Conservation (phyloP, 768 basidiomycete genomes). For the Termitomyces sp. region DNA sequence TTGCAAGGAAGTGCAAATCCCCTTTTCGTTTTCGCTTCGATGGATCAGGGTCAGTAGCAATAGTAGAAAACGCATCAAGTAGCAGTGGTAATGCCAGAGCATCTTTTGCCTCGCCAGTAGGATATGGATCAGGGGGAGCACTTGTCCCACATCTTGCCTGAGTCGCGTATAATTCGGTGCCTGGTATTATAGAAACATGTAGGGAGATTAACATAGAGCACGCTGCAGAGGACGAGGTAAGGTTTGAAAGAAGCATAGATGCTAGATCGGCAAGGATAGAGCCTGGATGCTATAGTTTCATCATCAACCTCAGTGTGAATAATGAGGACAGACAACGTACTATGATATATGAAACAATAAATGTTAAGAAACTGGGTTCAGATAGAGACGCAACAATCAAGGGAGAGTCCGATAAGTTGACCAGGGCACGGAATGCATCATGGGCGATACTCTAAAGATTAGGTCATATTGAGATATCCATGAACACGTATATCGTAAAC, state of each 20-base stretch:
- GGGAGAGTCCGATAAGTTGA: constrained; percentile 88
- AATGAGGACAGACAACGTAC: constrained; percentile 40
- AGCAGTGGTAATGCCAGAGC: constrained; percentile 72
- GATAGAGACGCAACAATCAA: constrained; percentile 59
- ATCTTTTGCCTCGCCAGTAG: constrained; percentile 44
- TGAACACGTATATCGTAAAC: constrained; percentile 12
- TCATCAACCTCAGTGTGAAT: constrained; percentile 1
- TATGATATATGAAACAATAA: constrained; percentile 85
- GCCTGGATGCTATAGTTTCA: constrained; percentile 66
- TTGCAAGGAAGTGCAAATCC: constrained; percentile 84
- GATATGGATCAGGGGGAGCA: constrained; percentile 66
- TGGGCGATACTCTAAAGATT: constrained; percentile 73
- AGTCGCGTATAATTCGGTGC: constrained; percentile 56
- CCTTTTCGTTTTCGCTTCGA: constrained; percentile 60
- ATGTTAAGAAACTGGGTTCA: constrained; percentile 68
- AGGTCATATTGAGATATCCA: constrained; percentile 8
- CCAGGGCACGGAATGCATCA: constrained; percentile 89
- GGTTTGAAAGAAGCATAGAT: constrained; percentile 95
- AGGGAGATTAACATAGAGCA: constrained; percentile 60
- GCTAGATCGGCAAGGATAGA: constrained; percentile 91
- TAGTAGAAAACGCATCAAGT: constrained; percentile 79
- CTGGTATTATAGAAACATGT: constrained; percentile 56
- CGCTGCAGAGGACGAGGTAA: constrained; percentile 69
- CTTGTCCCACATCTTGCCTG: constrained; percentile 81
- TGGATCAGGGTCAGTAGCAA: constrained; percentile 41